Evolutionary conservation across 208 protist genomes (phyloP).

Genomic region (Acanthamoeba triangularis): DNA sequence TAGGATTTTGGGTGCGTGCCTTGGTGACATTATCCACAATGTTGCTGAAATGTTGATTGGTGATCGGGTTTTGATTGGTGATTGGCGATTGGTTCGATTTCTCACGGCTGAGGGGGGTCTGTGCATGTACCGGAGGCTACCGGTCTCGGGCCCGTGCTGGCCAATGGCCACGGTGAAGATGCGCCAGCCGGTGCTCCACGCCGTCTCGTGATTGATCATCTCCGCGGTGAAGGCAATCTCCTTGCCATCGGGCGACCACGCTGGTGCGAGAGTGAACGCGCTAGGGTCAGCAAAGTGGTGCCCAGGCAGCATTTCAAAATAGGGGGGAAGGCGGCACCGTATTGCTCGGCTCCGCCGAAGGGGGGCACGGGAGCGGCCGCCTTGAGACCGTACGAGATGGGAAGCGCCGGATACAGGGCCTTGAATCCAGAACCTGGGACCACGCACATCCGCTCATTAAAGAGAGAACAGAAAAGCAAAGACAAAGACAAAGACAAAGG

Average conservation of each 20-base stretch:
- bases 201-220: constrained; percentile 23
- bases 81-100: not conserved
- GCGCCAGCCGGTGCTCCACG: constrained; percentile 77
- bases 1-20: constrained; percentile 75
- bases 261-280: not conserved
- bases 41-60: not conserved
- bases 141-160: not conserved
- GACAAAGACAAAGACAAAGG: too few relatives aligned
- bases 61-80: not conserved
- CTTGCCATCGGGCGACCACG: constrained; percentile 51
- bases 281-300: too few relatives aligned
- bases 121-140: not conserved
- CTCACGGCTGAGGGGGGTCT: not conserved
- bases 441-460: too few relatives aligned
- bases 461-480: too few relatives aligned
- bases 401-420: not conserved
- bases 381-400: constrained; percentile 64
- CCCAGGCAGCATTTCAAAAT: not conserved
- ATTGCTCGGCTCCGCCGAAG: constrained; percentile 77
- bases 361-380: constrained; percentile 71
- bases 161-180: constrained; percentile 46
- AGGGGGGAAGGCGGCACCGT: not conserved
- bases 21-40: constrained; percentile 17
- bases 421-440: not conserved
- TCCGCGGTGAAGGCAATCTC: constrained; percentile 78